Percentiles rank a stretch among this genome's conserved stretches.
Conservation (phyloP, 2,329 filamentous ascomycete species). For the Sclerotinia nivalis region DNA sequence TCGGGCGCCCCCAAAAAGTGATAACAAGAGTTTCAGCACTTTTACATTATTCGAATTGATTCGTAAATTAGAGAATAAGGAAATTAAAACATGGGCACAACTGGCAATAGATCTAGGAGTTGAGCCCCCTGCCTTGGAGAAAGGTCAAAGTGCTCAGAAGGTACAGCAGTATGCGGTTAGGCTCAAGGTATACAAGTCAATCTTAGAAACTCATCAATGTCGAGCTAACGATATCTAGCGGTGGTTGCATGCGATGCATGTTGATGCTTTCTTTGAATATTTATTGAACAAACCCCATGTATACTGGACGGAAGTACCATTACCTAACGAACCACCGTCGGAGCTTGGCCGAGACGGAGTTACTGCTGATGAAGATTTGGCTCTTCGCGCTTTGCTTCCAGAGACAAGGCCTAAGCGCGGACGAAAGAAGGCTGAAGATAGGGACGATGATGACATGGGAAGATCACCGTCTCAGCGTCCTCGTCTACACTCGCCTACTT, state of each 20-base stretch:
- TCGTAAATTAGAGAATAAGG: constrained; percentile 72
- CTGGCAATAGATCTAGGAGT: constrained; percentile 85
- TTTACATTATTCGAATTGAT: constrained; percentile 78
- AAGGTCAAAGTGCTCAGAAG: constrained; percentile 88
- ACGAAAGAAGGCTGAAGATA: constrained; percentile 61
- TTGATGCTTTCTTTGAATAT: constrained; percentile 93
- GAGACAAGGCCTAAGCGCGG: constrained; percentile 67
- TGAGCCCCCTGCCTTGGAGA: constrained; percentile 76
- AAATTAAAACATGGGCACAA: constrained; percentile 92
- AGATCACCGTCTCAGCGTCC: constrained; percentile 59
- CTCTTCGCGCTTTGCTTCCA: constrained; percentile 78
- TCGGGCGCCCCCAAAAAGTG: constrained; percentile 77
- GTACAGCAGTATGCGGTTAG: constrained; percentile 93
- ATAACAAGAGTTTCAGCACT: constrained; percentile 81
- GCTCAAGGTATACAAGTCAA: constrained; percentile 65
- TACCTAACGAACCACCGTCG: constrained; percentile 60
- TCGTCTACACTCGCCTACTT: constrained; percentile 56
- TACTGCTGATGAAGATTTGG: constrained; percentile 82
- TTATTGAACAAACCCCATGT: constrained; percentile 73
- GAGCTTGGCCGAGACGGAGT: constrained; percentile 77
- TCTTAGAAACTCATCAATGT: constrained; percentile 1
- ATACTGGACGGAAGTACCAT: constrained; percentile 78
- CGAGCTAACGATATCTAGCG: constrained; percentile 53
- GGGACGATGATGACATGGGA: constrained; percentile 55
- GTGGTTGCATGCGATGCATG: constrained; percentile 96